Evolutionary conservation across 1,284 basidiomycete species (phyloP), one percentile per base, ranked within the genome.

Genomic region (Marasmius tenuissimus): DNA sequence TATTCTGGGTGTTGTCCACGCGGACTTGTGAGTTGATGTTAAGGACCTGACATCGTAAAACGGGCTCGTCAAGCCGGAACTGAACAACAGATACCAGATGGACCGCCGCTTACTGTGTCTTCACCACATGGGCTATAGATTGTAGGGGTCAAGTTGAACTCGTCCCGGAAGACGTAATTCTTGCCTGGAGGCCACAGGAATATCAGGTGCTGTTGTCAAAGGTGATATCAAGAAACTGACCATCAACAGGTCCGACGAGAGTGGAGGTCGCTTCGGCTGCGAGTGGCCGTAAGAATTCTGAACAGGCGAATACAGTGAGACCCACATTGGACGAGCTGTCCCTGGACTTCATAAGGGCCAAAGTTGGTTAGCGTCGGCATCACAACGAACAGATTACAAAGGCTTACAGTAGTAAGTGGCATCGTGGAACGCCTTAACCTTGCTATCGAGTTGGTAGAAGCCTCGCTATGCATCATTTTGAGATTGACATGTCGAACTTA

Each of bases 131-230:
- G 66, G 55, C 61, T 60, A 49, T 61, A 16, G 38, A 66, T 66
- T 12, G 67, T 68, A n/a, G 66, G 63, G 20, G 66, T 66, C 48
- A 70, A 66, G 40, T 71, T 68, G 62, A 71, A 71, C 20, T 45
- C 53, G 56, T 71, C 66, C 22, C 67, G 66, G 37, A 67, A 71
- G 48, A 65, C 67, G 56, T 70, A 70, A 54, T 70, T 67, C 11
- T 57, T 63, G 16, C 67, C 69, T 69, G 11, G 49, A n/a, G 22
- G 33, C 34, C 7, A 11, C 12, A 2, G 33, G 22, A n/a, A 53
- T 4, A 34, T 10, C 20, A 16, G 20, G 33, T 38, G n/a, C 22
- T 34, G 10, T 42, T 11, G 34, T 6, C 20, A 9, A n/a, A 55
- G 10, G 6, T 42, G 35, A 20, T 1, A 39, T 16, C 14, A 37